Conservation (phyloP, 2,329 filamentous ascomycete species). For the Penicillium sp. region DNA sequence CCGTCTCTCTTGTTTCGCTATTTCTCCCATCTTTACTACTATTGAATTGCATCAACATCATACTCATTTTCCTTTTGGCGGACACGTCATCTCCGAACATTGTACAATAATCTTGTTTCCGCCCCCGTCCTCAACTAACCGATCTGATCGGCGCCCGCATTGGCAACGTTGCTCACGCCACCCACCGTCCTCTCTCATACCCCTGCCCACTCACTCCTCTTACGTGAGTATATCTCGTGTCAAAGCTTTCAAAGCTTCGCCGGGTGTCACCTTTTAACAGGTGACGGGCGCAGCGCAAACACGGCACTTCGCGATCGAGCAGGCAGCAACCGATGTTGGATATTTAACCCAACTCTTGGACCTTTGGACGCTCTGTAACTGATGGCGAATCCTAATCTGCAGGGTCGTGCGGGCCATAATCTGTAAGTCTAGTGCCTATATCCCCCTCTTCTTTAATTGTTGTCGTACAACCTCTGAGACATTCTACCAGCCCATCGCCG, state of each 20-base stretch:
- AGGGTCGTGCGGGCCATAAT: conserved; percentile 23
- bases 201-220: not conserved
- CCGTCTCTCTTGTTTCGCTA: not conserved
- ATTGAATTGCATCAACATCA: not conserved
- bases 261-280: not conserved
- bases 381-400: conserved; percentile 30
- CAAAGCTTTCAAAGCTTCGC: not conserved
- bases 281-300: not conserved
- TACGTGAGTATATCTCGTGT: not conserved
- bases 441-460: not conserved
- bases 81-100: conserved; percentile 15
- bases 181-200: conserved; percentile 16
- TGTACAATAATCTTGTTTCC: conserved; percentile 20
- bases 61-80: not conserved
- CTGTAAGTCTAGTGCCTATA: conserved; percentile 20
- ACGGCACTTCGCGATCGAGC: not conserved
- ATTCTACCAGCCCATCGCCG: conserved; percentile 12
- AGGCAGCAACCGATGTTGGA: conserved; percentile 18
- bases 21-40: not conserved
- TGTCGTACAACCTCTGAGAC: conserved; percentile 14
- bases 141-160: conserved; percentile 20
- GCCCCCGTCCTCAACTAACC: conserved; percentile 7
- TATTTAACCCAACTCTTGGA: conserved; percentile 3
- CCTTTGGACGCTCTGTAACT: conserved; percentile 1
- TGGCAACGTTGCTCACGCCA: conserved; percentile 20